Base-by-base conservation (phyloP, 495 filamentous ascomycete genomes). In the Penicillium angulare region DNA sequence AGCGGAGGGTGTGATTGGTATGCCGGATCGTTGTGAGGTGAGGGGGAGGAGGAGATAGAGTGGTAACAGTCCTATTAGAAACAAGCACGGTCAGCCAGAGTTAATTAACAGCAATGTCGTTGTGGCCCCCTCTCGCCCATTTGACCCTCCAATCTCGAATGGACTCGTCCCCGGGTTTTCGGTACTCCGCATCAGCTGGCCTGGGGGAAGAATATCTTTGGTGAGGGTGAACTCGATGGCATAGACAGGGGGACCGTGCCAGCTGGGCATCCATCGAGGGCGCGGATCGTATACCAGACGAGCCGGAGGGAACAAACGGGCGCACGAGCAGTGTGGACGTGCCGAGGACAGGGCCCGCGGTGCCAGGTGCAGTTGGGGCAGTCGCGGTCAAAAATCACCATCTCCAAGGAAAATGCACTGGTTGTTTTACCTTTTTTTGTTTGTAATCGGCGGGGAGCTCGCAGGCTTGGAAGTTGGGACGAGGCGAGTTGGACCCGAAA, bases 1-100 rank as follows among this genome's bases (percentile, higher is more conserved):
- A 43, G 24, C 48, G 43, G 59, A 53, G 49, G 44, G 46, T 40
- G 49, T 43, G 45, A 42, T 46, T 16, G 34, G 24, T 33, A 42
- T 15, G 43, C 42, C 39, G 49, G 48, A 15, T 47, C 26, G 46
- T 50, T 40, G 56, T 39, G 29, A 47, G 49, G 35, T 41, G 22
- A 29, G 20, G 47, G 26, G 23, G 17, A 41, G 20, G 41, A 33
- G 43, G n/a, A n/a, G n/a, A n/a, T 21, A 21, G 39, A 47, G 24
- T 32, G 36, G 43, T 15, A 47, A 35, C 2, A 36, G 17, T 43
- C 34, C 55, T 57, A 35, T 49, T 9, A 43, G 26, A 6, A 44
- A 44, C 13, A 36, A 47, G 36, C 24, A 23, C n/a, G 34, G 44
- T 56, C 33, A 56, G 49, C 48, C 43, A n/a, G 16, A 34, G n/a